Percentiles rank a stretch among this genome's conserved stretches.
These are phyloP conservation scores for Cyberlindnera subsufficiens DNA, from an alignment of 805 yeast genomes.

Conservation along the genomic window DNA sequence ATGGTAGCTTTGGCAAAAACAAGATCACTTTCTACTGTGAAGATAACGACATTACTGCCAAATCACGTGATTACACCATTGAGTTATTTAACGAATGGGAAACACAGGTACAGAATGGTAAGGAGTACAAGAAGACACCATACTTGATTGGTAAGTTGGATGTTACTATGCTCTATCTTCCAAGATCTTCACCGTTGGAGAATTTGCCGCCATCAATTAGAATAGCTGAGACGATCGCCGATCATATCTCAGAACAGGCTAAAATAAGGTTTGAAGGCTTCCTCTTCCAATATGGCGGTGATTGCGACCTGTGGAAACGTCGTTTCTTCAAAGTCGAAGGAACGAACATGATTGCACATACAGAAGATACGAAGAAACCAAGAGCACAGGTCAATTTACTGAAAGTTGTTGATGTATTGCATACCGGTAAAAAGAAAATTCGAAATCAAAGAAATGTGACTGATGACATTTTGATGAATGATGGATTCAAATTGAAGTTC, in stretches of 20 bases:
- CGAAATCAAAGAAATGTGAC: conserved; percentile 51
- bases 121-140: conserved; percentile 36
- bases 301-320: conserved; percentile 63
- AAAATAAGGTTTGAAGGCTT: conserved; percentile 51
- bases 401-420: conserved; percentile 43
- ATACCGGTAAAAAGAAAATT: conserved; percentile 26
- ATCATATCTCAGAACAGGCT: conserved; percentile 31
- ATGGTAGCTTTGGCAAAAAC: conserved; percentile 86
- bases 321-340: conserved; percentile 74
- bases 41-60: conserved; percentile 50
- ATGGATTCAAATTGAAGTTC: conserved; percentile 71
- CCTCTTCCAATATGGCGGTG: conserved; percentile 89
- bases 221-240: conserved; percentile 39
- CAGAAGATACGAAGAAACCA: conserved; percentile 61
- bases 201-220: conserved; percentile 65
- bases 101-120: conserved; percentile 25
- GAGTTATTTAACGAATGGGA: conserved; percentile 85
- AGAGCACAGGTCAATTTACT: conserved; percentile 71
- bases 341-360: conserved; percentile 66
- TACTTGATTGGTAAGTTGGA: conserved; percentile 61
- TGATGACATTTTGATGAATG: conserved; percentile 62
- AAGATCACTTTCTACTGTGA: conserved; percentile 58
- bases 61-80: conserved; percentile 43
- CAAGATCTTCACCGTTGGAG: conserved; percentile 55
- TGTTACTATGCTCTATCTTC: conserved; percentile 63